Base-by-base conservation (phyloP, 192 early-diverging fungal genomes). In the Dissophora ornata region DNA sequence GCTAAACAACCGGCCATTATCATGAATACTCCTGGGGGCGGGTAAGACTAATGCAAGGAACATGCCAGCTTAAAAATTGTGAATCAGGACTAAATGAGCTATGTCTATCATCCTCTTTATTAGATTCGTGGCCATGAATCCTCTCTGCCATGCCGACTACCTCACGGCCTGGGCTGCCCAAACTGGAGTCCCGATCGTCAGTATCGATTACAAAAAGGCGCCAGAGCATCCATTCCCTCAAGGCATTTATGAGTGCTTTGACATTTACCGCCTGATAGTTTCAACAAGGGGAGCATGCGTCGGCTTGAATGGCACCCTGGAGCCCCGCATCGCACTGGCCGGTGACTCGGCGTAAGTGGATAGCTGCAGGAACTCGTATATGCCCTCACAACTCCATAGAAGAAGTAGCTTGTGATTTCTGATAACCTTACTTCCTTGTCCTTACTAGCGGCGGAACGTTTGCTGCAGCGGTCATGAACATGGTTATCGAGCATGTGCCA, bases 211-310 rank as follows among this genome's bases (percentile, higher is more conserved):
- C 57, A 94, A 91, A 52, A 98, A 98, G 79, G 94, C 95, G 8
- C 97, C 96, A 34, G 97, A 97, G 79, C 88, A 87, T 52, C 97
- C 97, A n/a, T 99, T 94, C 67, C 97, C 97, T 1, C 93, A 87
- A 50, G 93, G 90, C 0, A 71, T 97, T 22, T 90, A 97, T 55
- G 94, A 98, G 69, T 95, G 94, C 70, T 97, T 93, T 80, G 96
- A 95, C 63, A 86, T 93, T 16, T 98, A 97, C 81, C 69, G 80
- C 13, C 56, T 77, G 30, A 85, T 99, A 25, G 80, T 91, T 1
- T 89, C 91, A 60, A 90, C 88, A 46, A 91, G 90, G 55, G 97
- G 95, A 26, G 85, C 74, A 13, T 84, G 84, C 26, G 83, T 99
- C 40, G 97, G 97, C 10, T 66, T 97, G 22, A 62, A 84, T 33